Conservation (phyloP, 2,329 filamentous ascomycete genomes). For the Epichloe elymi region DNA sequence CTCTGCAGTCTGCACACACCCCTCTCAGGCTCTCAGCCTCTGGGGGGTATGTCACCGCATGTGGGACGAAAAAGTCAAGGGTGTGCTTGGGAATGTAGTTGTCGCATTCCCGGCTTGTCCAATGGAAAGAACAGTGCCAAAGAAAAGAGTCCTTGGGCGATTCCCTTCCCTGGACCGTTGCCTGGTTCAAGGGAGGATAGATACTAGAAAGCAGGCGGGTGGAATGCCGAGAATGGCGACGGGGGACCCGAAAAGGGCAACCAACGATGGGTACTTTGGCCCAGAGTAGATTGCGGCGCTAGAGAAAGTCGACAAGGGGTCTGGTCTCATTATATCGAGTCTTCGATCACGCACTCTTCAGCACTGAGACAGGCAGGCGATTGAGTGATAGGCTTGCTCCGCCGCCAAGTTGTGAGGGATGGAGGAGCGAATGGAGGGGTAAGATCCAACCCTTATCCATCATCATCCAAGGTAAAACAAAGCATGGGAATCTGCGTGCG, state of each 20-base stretch:
- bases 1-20: background rate
- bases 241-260: background rate
- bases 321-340: slow-evolving; percentile 1
- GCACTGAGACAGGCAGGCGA: slow-evolving; percentile 1
- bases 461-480: background rate
- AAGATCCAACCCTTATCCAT: background rate
- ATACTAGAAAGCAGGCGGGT: background rate
- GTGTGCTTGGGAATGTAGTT: slow-evolving; percentile 4
- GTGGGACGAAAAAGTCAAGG: slow-evolving; percentile 1
- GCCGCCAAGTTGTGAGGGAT: slow-evolving; percentile 3
- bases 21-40: background rate
- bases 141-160: background rate
- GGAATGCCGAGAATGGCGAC: slow-evolving; percentile 3
- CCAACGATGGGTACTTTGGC: slow-evolving; percentile 1
- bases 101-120: slow-evolving; percentile 4
- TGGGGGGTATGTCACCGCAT: background rate
- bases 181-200: background rate
- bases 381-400: background rate
- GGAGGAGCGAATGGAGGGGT: background rate
- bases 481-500: background rate
- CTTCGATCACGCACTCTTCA: slow-evolving; percentile 4
- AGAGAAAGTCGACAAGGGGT: slow-evolving; percentile 2
- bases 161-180: background rate
- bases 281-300: background rate
- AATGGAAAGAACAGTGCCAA: background rate